A percentile compares a stretch with the other conserved stretches of the same genome.
These are phyloP conservation scores for Pontederia crassipes DNA, from an alignment of 176 grass and related monocot species.

Conservation along the genomic window DNA sequence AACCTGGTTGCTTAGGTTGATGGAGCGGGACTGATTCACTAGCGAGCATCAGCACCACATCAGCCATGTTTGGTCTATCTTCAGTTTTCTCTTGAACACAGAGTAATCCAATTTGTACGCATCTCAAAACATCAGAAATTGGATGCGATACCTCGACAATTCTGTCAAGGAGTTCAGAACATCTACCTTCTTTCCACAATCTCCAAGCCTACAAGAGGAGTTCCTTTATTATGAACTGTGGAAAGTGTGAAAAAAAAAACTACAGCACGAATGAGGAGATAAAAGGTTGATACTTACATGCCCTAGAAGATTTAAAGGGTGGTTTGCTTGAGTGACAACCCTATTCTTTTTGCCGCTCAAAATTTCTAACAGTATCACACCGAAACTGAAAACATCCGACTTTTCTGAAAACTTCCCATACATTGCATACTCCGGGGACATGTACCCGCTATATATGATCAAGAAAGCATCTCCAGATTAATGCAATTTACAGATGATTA, in stretches of 20 bases:
- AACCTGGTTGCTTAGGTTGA: slow-evolving; percentile 53
- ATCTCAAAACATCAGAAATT: slow-evolving; percentile 37
- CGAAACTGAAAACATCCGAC: slow-evolving; percentile 82
- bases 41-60: slow-evolving; percentile 46
- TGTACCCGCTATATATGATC: slow-evolving; percentile 62
- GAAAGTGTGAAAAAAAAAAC: too few species aligned
- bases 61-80: slow-evolving; percentile 55
- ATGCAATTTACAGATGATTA: too few species aligned
- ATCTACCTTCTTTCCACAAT: slow-evolving; percentile 53
- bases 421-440: slow-evolving; percentile 90
- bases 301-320: slow-evolving; percentile 39
- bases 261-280: background rate
- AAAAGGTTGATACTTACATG: slow-evolving; percentile 27
- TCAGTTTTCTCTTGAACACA: slow-evolving; percentile 62
- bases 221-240: background rate
- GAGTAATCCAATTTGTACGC: slow-evolving; percentile 61
- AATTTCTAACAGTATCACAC: slow-evolving; percentile 63
- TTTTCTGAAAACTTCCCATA: slow-evolving; percentile 83
- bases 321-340: slow-evolving; percentile 23
- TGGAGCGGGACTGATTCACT: slow-evolving; percentile 34
- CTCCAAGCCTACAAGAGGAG: slow-evolving; percentile 42
- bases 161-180: slow-evolving; percentile 34
- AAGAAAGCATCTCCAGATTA: background rate
- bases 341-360: slow-evolving; percentile 68
- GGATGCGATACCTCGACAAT: background rate